Evolutionary conservation across 768 basidiomycete species (phyloP).

Genomic region (Tulasnella sp.): DNA sequence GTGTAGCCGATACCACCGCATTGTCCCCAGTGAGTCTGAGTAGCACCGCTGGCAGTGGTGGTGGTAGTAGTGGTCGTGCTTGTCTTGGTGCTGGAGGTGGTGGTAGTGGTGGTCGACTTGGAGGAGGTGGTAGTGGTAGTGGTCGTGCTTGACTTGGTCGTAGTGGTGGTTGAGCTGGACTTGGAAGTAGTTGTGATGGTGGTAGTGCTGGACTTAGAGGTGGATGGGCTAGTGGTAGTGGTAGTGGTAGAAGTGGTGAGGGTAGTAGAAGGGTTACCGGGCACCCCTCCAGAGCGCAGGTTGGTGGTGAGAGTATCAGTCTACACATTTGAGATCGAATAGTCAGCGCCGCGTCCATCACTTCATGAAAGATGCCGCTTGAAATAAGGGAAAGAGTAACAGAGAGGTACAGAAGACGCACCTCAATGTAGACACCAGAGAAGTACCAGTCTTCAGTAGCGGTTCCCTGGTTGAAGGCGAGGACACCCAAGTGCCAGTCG

Average conservation of each 20-base stretch:
- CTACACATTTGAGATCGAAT: not conserved
- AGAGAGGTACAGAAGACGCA: not conserved
- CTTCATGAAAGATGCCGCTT: no score
- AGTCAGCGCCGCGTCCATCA: no score
- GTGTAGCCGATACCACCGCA: not conserved
- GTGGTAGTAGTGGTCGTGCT: not conserved
- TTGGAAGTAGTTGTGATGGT: not conserved
- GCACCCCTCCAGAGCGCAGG: no score
- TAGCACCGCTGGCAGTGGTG: not conserved
- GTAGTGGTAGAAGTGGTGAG: constrained; percentile 33
- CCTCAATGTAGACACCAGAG: constrained; percentile 58
- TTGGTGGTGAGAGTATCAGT: not conserved
- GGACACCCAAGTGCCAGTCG: constrained; percentile 52
- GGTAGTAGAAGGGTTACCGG: not conserved
- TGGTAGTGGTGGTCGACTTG: not conserved
- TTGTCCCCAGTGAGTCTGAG: constrained; percentile 12
- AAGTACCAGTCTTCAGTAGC: constrained; percentile 56
- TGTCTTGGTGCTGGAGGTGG: not conserved
- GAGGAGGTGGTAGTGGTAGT: constrained; percentile 25
- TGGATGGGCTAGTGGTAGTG: constrained; percentile 19
- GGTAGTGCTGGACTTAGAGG: not conserved
- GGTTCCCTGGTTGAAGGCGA: constrained; percentile 43
- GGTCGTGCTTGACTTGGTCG: constrained; percentile 33
- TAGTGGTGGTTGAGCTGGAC: not conserved
- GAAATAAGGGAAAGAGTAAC: not conserved